Base-by-base conservation (phyloP, 192 early-diverging fungal species). In the Spinellus fusiger region DNA sequence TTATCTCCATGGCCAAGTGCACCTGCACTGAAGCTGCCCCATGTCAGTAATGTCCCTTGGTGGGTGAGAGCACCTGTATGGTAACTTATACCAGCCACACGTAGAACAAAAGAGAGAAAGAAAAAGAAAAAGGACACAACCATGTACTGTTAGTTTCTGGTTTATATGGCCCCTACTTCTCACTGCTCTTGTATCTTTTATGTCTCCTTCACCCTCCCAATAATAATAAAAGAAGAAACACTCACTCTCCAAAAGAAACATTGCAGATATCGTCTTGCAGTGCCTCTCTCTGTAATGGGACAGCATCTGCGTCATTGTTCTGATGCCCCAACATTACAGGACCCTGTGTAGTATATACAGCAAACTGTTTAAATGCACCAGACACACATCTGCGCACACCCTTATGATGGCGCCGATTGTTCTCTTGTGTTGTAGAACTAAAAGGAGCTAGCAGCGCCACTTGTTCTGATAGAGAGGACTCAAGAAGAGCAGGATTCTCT, bases 211-310 rank as follows among this genome's bases (percentile, higher is more conserved):
- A n/a, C n/a, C 5, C 13, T 37, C 5, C 35, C 5, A 44, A 44
- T 10, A 5, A 12, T 18, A 44, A 44, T 44, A 44, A n/a, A 44
- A n/a, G 18, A 5, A 44, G 2, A 44, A n/a, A 26, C 18, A 61
- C 59, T 50, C 51, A 50, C 59, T 66, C 64, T 23, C 64, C 64
- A 66, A 66, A 66, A 16, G 64, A 54, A 2, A 66, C 51, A 44
- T 60, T 66, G 31, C 64, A 59, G 13, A 66, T 26, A 40, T 60
- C 29, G 2, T 53, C 23, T 18, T 66, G 12, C n/a, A 50, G 23
- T 25, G 49, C 59, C 1, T 27, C n/a, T 18, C 47, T 18, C 12
- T 37, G 34, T 0, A 12, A 38, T 18, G 63, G 55, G 1, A 27
- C 6, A 4, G 37, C 32, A 35, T 40, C 47, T 10, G 5, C 22